Evolutionary conservation across 352 stramenopile species (phyloP).

Genomic region (Discostella stelligera): DNA sequence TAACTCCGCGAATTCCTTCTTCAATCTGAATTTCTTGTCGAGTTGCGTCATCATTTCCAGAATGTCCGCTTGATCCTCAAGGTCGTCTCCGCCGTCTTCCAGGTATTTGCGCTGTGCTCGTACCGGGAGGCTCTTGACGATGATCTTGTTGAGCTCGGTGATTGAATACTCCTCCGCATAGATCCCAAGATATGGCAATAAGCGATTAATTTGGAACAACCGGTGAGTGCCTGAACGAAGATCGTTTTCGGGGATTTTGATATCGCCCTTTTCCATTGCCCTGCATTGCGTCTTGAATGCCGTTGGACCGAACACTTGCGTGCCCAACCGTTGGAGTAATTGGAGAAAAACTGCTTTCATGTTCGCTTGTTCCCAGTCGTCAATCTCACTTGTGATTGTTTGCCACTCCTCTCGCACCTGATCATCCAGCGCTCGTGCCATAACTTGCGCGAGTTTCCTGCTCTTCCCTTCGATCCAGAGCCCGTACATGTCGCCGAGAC

Average conservation of each 20-base stretch:
- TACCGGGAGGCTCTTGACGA: not conserved
- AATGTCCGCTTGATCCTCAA: not conserved
- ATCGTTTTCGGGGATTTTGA: not conserved
- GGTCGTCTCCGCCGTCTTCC: not conserved
- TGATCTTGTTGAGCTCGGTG: not conserved
- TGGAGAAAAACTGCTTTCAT: not conserved
- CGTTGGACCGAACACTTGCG: not conserved
- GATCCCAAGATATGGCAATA: not conserved
- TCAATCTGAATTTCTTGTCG: not conserved
- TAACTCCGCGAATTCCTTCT: not conserved
- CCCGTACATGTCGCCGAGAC: not conserved
- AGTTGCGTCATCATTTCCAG: not conserved
- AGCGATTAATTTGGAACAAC: not conserved
- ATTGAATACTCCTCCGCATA: not conserved
- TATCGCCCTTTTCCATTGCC: not conserved
- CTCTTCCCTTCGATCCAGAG: not conserved
- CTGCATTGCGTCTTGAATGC: conserved; percentile 5
- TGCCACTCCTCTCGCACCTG: conserved; percentile 3
- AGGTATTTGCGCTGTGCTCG: not conserved
- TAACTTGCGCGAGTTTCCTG: not conserved
- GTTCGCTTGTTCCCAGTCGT: not conserved
- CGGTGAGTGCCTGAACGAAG: not conserved
- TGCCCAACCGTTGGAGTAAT: not conserved
- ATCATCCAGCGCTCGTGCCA: not conserved
- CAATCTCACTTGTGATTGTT: not conserved